Conservation (phyloP, 2,329 filamentous ascomycete genomes). For the Neodidymelliopsis sp. region DNA sequence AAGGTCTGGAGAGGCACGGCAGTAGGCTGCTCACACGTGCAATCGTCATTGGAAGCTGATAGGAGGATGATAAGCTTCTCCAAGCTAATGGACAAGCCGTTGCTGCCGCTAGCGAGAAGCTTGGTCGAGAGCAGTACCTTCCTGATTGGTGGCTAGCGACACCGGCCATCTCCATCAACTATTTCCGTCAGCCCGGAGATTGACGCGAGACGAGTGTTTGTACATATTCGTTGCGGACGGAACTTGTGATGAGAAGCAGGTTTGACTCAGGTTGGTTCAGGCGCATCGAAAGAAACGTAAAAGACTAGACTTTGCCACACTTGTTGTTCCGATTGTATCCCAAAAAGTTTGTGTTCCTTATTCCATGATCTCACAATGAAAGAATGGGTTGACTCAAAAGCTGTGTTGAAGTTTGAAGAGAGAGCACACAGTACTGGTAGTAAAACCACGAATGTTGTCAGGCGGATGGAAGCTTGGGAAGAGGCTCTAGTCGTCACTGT, state of each 20-base stretch:
- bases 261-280: too few relatives aligned
- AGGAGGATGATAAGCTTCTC: constrained; percentile 31
- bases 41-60: constrained; percentile 18
- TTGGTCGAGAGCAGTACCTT: constrained; percentile 28
- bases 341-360: too few relatives aligned
- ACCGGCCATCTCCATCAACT: constrained; percentile 5
- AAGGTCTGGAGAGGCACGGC: constrained; percentile 3
- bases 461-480: constrained; percentile 60
- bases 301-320: too few relatives aligned
- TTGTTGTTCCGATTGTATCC: too few relatives aligned
- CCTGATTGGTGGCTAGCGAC: constrained; percentile 27
- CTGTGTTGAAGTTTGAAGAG: too few relatives aligned
- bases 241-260: too few relatives aligned
- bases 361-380: too few relatives aligned
- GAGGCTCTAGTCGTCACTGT: constrained; percentile 56
- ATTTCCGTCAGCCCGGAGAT: not conserved
- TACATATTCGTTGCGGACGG: too few relatives aligned
- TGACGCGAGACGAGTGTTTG: not conserved
- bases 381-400: too few relatives aligned
- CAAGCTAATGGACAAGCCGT: constrained; percentile 23
- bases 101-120: constrained; percentile 21
- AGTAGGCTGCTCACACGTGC: constrained; percentile 22
- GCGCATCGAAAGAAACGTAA: too few relatives aligned
- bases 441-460: constrained; percentile 59
- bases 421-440: constrained; percentile 64